A percentile compares a stretch with the other conserved stretches of the same genome.
Conservation (phyloP, 2,329 filamentous ascomycete genomes). For the Fusarium praegraminearum region DNA sequence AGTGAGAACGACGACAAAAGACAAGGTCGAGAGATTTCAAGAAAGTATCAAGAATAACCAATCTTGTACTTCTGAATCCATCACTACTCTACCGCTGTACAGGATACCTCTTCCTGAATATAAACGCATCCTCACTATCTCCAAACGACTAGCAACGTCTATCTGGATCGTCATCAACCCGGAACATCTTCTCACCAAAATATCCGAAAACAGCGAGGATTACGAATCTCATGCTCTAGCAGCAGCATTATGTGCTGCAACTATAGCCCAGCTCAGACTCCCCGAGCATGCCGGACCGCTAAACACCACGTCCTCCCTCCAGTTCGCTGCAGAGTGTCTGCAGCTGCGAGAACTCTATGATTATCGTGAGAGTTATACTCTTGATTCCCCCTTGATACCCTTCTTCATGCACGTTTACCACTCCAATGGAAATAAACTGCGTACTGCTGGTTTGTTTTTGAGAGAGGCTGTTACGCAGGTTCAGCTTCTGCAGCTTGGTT, state of each 20-base stretch:
- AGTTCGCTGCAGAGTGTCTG: slow-evolving; percentile 37
- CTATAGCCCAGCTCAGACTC: slow-evolving; percentile 47
- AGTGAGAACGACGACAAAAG: slow-evolving; percentile 27
- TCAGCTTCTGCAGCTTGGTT: slow-evolving; percentile 41
- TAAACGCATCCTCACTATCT: slow-evolving; percentile 37
- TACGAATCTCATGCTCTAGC: slow-evolving; percentile 43
- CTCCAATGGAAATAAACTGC: slow-evolving; percentile 47
- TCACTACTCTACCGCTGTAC: slow-evolving; percentile 14
- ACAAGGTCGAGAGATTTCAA: slow-evolving; percentile 35
- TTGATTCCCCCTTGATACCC: slow-evolving; percentile 41
- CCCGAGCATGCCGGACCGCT: slow-evolving; percentile 34
- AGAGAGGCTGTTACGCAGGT: slow-evolving; percentile 45
- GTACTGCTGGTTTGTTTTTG: slow-evolving; percentile 43
- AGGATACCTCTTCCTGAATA: slow-evolving; percentile 39
- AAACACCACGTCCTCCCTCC: slow-evolving; percentile 30
- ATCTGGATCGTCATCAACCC: slow-evolving; percentile 45
- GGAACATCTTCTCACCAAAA: slow-evolving; percentile 33
- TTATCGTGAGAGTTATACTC: slow-evolving; percentile 39
- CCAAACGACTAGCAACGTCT: slow-evolving; percentile 34
- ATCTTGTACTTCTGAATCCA: background rate
- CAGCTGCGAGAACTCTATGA: slow-evolving; percentile 41
- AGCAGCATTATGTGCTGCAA: slow-evolving; percentile 45
- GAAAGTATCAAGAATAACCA: slow-evolving; percentile 21
- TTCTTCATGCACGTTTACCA: slow-evolving; percentile 49
- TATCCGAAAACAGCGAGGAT: slow-evolving; percentile 28